These are phyloP conservation scores for Fusarium stilboides DNA, from an alignment of 2,329 filamentous ascomycete genomes.

Conservation along the genomic window DNA sequence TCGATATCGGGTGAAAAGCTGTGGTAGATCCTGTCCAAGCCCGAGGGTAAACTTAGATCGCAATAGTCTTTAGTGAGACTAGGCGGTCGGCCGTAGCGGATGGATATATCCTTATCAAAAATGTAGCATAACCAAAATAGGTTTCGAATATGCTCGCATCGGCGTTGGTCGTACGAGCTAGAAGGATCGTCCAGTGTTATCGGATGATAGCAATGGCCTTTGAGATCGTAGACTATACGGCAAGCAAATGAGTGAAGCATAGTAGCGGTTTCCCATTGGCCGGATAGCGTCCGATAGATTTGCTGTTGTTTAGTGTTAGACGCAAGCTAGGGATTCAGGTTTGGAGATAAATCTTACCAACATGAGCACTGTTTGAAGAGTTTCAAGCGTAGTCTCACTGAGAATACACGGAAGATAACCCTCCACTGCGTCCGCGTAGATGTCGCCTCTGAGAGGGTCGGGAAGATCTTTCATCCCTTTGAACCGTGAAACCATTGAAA, in stretches of 20 bases:
- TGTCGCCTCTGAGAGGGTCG: neutral
- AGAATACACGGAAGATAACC: fast-evolving
- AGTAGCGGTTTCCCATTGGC: neutral
- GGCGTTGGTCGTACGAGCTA: fast-evolving
- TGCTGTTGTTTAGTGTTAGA: neutral
- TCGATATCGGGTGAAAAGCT: no score
- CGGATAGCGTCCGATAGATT: neutral
- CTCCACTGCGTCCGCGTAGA: neutral
- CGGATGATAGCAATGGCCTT: neutral
- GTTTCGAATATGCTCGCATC: neutral
- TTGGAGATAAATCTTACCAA: neutral
- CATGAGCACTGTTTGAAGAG: neutral
- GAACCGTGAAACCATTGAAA: neutral
- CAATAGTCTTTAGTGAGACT: neutral
- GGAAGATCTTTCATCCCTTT: fast-evolving
- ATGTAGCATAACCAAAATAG: conserved; percentile 13
- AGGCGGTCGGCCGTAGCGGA: neutral
- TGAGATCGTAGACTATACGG: neutral
- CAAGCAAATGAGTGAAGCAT: neutral
- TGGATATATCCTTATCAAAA: neutral
- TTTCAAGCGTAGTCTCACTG: fast-evolving
- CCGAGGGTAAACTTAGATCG: neutral
- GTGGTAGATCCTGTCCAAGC: neutral
- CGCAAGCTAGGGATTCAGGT: fast-evolving
- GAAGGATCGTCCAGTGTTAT: fast-evolving